A percentile compares a stretch with the other conserved stretches of the same genome.
These are phyloP conservation scores for Spergularia marina DNA, from an alignment of 148 eudicot species.

Conservation along the genomic window DNA sequence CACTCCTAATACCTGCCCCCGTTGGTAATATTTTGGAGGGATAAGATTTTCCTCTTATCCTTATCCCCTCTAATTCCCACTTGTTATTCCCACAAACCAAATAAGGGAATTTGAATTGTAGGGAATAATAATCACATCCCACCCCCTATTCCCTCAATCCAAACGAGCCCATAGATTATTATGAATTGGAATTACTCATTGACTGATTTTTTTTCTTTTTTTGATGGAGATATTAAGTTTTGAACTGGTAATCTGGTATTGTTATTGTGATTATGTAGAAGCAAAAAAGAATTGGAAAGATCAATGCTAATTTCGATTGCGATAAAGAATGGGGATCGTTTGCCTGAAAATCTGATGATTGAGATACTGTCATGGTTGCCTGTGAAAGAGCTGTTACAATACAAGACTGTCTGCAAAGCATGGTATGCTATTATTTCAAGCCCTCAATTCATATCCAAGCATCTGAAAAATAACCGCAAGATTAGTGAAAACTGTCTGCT, in stretches of 20 bases:
- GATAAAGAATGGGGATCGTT: not conserved
- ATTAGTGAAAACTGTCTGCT: not conserved
- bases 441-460: constrained; percentile 20
- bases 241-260: not conserved
- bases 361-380: constrained; percentile 32
- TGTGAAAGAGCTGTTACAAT: constrained; percentile 26
- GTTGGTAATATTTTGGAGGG: too few relatives aligned
- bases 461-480: constrained; percentile 13
- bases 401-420: constrained; percentile 32
- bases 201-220: too few relatives aligned
- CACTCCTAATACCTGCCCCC: too few relatives aligned
- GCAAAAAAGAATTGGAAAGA: not conserved
- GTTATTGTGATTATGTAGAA: not conserved
- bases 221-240: too few relatives aligned
- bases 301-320: constrained; percentile 1
- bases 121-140: too few relatives aligned
- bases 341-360: constrained; percentile 14
- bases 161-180: too few relatives aligned
- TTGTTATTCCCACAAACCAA: too few relatives aligned
- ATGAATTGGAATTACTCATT: not conserved
- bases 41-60: too few relatives aligned
- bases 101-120: too few relatives aligned
- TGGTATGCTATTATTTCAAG: constrained; percentile 24
- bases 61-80: too few relatives aligned
- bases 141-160: too few relatives aligned